These are phyloP conservation scores for Saccharomyces uvarum DNA, from an alignment of 1,139 yeast species.

Conservation along the genomic window DNA sequence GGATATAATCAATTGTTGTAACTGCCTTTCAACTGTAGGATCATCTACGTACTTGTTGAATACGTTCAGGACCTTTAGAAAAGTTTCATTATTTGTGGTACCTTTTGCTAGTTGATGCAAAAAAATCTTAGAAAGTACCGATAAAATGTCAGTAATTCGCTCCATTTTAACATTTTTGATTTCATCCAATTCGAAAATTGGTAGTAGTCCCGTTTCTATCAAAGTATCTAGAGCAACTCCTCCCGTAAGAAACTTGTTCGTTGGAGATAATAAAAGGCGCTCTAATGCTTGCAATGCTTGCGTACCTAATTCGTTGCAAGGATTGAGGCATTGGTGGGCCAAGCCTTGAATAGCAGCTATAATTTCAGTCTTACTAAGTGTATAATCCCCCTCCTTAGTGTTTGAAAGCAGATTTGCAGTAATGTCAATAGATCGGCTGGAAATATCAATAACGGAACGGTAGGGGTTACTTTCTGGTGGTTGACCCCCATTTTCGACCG, in stretches of 20 bases:
- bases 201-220: conserved; percentile 68
- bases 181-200: conserved; percentile 49
- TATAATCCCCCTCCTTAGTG: conserved; percentile 17
- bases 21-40: conserved; percentile 35
- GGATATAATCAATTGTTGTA: conserved; percentile 34
- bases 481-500: conserved; percentile 38
- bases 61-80: conserved; percentile 41
- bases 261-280: conserved; percentile 34
- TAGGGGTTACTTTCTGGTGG: conserved; percentile 42
- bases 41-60: conserved; percentile 42
- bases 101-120: conserved; percentile 46
- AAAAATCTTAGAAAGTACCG: conserved; percentile 63
- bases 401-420: conserved; percentile 42
- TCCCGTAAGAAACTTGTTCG: conserved; percentile 28
- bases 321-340: conserved; percentile 83
- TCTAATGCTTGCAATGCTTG: conserved; percentile 56
- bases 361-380: conserved; percentile 28
- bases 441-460: conserved; percentile 47
- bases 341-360: conserved; percentile 68
- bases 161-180: conserved; percentile 44
- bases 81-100: conserved; percentile 38
- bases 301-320: conserved; percentile 67
- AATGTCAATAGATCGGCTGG: conserved; percentile 54
- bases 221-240: conserved; percentile 43
- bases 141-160: conserved; percentile 45